A percentile compares a stretch with the other conserved stretches of the same genome.
Evolutionary conservation across 768 basidiomycete genomes (phyloP).

Genomic region (Pisolithus albus): DNA sequence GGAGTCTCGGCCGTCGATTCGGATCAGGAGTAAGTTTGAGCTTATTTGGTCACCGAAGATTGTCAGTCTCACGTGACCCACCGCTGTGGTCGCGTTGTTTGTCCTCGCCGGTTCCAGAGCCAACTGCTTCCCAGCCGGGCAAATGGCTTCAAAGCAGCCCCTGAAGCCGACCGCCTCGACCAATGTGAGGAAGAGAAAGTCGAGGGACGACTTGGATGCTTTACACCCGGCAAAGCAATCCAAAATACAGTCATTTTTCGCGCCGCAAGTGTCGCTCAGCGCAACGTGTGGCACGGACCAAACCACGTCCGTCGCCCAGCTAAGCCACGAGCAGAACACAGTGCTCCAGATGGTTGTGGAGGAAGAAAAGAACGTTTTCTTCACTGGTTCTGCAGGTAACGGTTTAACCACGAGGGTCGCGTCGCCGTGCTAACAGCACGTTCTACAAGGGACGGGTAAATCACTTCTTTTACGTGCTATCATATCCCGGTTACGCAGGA

Average conservation of each 20-base stretch:
- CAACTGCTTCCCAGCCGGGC: no score
- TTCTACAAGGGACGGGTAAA: conserved; percentile 51
- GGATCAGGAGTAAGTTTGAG: no score
- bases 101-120: not conserved
- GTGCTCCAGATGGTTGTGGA: conserved; percentile 49
- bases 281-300: conserved; percentile 24
- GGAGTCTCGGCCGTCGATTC: no score
- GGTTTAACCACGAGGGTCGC: not conserved
- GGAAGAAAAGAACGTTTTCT: conserved; percentile 55
- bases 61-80: conserved; percentile 1
- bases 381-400: conserved; percentile 63
- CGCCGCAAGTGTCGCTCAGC: conserved; percentile 21
- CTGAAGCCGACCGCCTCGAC: conserved; percentile 5
- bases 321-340: conserved; percentile 48
- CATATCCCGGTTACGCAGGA: conserved; percentile 41
- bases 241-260: conserved; percentile 22
- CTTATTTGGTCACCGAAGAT: no score
- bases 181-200: conserved; percentile 22
- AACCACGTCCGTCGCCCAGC: conserved; percentile 29
- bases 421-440: not conserved
- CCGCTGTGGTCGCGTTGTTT: conserved; percentile 12
- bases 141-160: conserved; percentile 5
- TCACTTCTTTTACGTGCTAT: conserved; percentile 54
- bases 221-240: conserved; percentile 12
- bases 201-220: conserved; percentile 1